phyloP scores from a whole-genome alignment of 148 eudicot species.

The Selenicereus undatus region DNA sequence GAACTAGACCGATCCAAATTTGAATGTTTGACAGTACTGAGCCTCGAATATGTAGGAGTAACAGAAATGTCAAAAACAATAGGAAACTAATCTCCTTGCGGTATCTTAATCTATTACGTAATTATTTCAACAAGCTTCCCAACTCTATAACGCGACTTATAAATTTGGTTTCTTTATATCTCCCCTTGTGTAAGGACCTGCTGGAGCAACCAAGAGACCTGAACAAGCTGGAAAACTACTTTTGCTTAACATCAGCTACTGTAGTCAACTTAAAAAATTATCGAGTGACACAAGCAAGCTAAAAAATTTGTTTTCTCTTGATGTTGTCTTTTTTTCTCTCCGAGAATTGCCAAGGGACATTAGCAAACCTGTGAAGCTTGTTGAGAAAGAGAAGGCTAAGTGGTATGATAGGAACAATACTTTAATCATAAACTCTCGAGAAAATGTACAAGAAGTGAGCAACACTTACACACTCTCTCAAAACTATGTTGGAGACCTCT shows the following conservation, averaged over 20 bases:
- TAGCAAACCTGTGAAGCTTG: background rate
- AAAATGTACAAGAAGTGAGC: too few relatives aligned
- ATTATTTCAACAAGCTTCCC: background rate
- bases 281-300: background rate
- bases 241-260: background rate
- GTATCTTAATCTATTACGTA: background rate
- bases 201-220: background rate
- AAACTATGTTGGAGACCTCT: too few relatives aligned
- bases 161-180: background rate
- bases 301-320: background rate
- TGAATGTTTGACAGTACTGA: constrained; percentile 2
- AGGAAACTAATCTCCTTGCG: background rate
- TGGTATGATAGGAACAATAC: too few relatives aligned
- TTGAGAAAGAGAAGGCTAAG: too few relatives aligned
- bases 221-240: background rate
- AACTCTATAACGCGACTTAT: background rate
- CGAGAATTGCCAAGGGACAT: background rate
- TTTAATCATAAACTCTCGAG: too few relatives aligned
- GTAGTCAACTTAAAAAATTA: background rate
- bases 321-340: background rate
- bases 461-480: too few relatives aligned
- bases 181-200: background rate
- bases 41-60: background rate
- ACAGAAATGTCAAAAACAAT: background rate
- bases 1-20: background rate